Base-by-base conservation (phyloP, 768 basidiomycete genomes). In the Boletellus sp. region DNA sequence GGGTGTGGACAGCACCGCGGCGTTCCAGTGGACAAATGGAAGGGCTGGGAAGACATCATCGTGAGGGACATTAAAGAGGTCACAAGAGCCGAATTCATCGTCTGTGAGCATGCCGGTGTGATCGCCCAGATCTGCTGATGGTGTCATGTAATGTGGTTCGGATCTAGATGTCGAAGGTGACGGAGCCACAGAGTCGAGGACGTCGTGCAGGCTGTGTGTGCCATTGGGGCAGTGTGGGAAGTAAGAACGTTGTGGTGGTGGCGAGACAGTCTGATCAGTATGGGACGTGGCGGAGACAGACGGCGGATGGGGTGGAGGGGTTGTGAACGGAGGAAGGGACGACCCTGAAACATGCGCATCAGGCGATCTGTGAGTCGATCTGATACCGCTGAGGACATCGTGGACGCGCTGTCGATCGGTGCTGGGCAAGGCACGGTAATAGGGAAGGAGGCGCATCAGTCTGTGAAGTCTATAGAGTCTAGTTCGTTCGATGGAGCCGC, bases 401-500 rank as follows among this genome's bases (percentile, higher is more conserved):
- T 58, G 62, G 52, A 69, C 56, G 45, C 63, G 65, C 51, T 55
- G 61, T 34, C 63, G 65, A 53, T 68, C 58, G 31, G 53, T 35
- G 19, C 47, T 51, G 33, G 67, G 62, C 37, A 79, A 58, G 12
- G 63, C 56, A 47, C 66, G 65, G 53, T 78, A 72, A 45, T 63
- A 64, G 11, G 69, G 55, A 23, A 81, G 60, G 5, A 76, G 64
- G 34, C 59, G 63, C 33, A 70, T 69, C 40, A 81, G 57, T 37
- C 70, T 71, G 23, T 67, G 64, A 3, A 90, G 71, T 40, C 87
- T 76, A 46, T 72, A 62, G 35, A 81, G 70, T 47, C 87, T 80
- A 23, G 77, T 76, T 16, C 65, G 58, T 64, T 90, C 87, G 17
- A 89, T 73, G 10, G 67, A 64, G 9, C 78, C 79, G 43, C 87